A percentile compares a stretch with the other conserved stretches of the same genome.
Evolutionary conservation across 2,329 filamentous ascomycete species (phyloP).

Genomic region (Neonectria coccinea): DNA sequence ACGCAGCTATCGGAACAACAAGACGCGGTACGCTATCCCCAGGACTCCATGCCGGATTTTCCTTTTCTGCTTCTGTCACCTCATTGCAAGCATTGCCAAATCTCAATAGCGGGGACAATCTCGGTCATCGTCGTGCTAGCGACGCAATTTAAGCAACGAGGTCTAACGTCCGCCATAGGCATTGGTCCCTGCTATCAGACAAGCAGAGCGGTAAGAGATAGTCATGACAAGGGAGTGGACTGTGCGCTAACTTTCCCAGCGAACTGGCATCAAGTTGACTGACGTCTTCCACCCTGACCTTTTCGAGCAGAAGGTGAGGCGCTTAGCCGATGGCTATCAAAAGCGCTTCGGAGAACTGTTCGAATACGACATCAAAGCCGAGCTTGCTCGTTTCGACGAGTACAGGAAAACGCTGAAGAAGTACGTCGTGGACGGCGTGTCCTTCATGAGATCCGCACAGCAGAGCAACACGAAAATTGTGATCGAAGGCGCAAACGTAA

Average conservation of each 20-base stretch:
- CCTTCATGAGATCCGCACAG: slow-evolving; percentile 72
- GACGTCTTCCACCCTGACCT: slow-evolving; percentile 74
- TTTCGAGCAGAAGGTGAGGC: slow-evolving; percentile 75
- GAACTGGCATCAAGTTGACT: slow-evolving; percentile 74
- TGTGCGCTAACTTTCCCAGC: slow-evolving; percentile 49
- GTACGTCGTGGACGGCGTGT: slow-evolving; percentile 75
- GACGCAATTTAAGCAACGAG: slow-evolving; percentile 36
- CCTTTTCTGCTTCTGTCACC: slow-evolving; percentile 29
- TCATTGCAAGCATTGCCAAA: slow-evolving; percentile 36
- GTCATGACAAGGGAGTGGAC: slow-evolving; percentile 32
- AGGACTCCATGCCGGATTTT: slow-evolving; percentile 28
- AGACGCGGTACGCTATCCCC: slow-evolving; percentile 48
- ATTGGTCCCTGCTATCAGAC: slow-evolving; percentile 54
- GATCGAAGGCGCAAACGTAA: slow-evolving; percentile 70
- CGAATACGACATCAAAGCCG: slow-evolving; percentile 73
- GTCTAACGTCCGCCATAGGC: slow-evolving; percentile 46
- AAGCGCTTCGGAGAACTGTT: slow-evolving; percentile 74
- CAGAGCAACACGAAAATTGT: slow-evolving; percentile 69
- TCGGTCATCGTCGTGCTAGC: slow-evolving; percentile 28
- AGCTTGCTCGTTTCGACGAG: slow-evolving; percentile 70
- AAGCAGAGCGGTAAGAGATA: slow-evolving; percentile 45
- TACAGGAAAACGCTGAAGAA: slow-evolving; percentile 64
- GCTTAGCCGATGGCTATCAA: slow-evolving; percentile 69
- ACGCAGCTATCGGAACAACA: slow-evolving; percentile 52
- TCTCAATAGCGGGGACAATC: slow-evolving; percentile 29